Conservation (phyloP, 2,329 filamentous ascomycete genomes). For the Claviceps arundinis region DNA sequence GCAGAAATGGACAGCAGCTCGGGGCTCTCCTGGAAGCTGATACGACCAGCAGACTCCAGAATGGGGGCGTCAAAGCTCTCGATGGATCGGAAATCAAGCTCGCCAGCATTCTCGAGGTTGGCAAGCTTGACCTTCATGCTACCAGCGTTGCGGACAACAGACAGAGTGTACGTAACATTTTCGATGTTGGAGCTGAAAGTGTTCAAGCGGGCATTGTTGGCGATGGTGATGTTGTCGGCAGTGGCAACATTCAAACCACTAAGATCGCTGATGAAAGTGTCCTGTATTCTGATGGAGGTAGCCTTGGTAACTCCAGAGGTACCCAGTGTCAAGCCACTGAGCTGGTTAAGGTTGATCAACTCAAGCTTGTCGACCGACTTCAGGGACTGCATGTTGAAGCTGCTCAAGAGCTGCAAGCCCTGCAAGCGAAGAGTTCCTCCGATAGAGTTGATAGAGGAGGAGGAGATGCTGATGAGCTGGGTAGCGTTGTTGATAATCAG, state of each 20-base stretch:
- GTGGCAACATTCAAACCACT: conserved; percentile 66
- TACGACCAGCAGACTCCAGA: conserved; percentile 52
- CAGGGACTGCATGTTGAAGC: conserved; percentile 53
- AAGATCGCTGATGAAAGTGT: conserved; percentile 71
- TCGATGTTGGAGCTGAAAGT: conserved; percentile 63
- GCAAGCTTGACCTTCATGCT: conserved; percentile 60
- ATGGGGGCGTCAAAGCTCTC: conserved; percentile 60
- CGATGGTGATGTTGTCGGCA: conserved; percentile 64
- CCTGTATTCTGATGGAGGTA: conserved; percentile 58
- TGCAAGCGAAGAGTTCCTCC: conserved; percentile 56
- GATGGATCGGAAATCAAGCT: conserved; percentile 55
- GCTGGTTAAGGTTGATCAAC: conserved; percentile 57
- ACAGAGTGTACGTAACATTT: conserved; percentile 58
- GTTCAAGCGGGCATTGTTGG: conserved; percentile 78
- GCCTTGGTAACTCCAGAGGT: conserved; percentile 50
- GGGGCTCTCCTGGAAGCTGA: conserved; percentile 71
- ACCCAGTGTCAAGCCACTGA: conserved; percentile 35
- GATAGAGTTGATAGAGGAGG: conserved; percentile 49
- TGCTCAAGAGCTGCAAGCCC: conserved; percentile 54
- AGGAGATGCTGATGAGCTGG: conserved; percentile 47
- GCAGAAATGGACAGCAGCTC: conserved; percentile 56
- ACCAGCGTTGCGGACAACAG: conserved; percentile 68
- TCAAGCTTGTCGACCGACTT: conserved; percentile 51
- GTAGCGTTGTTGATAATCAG: conserved; percentile 48
- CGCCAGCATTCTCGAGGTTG: conserved; percentile 50